Conservation (phyloP, 768 basidiomycete genomes). For the Tulasnella sp. region DNA sequence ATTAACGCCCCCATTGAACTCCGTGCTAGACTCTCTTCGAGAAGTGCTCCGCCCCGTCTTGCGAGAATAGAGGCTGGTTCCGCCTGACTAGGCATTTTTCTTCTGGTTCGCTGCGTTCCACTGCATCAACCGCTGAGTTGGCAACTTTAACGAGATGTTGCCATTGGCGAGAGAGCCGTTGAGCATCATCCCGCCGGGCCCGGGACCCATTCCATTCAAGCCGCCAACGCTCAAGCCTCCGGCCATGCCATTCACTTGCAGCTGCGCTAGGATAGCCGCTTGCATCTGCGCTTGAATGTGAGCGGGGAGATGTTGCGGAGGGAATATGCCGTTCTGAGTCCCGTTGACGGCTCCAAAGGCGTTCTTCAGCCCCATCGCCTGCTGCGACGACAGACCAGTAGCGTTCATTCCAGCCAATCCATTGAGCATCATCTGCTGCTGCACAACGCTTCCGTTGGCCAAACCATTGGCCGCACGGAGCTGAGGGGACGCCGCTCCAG, state of each 20-base stretch:
- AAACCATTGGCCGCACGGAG: not conserved
- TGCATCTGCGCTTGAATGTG: not conserved
- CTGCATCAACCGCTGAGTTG: constrained; percentile 27
- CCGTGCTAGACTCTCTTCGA: too few species aligned
- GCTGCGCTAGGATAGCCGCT: constrained; percentile 6
- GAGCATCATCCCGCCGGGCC: constrained; percentile 10
- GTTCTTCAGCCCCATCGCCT: constrained; percentile 28
- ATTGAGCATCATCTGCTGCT: constrained; percentile 28
- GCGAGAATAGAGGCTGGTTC: too few species aligned
- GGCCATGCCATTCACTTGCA: constrained; percentile 23
- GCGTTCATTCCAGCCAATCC: constrained; percentile 12
- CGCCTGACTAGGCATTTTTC: not conserved
- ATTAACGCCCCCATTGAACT: too few species aligned
- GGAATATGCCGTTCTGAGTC: constrained; percentile 22
- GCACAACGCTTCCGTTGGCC: not conserved
- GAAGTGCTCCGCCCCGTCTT: too few species aligned
- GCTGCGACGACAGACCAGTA: constrained; percentile 15
- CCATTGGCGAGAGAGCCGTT: not conserved
- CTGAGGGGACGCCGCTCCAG: not conserved
- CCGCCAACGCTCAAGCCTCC: constrained; percentile 10
- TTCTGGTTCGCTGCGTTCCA: constrained; percentile 21
- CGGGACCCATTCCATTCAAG: constrained; percentile 20
- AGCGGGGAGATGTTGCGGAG: constrained; percentile 6
- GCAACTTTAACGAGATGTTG: constrained; percentile 23
- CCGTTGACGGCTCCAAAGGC: constrained; percentile 16